A percentile compares a stretch with the other conserved stretches of the same genome.
These are phyloP conservation scores for Brasilioporus rufonigricans DNA, from an alignment of 768 basidiomycete genomes.

Conservation along the genomic window DNA sequence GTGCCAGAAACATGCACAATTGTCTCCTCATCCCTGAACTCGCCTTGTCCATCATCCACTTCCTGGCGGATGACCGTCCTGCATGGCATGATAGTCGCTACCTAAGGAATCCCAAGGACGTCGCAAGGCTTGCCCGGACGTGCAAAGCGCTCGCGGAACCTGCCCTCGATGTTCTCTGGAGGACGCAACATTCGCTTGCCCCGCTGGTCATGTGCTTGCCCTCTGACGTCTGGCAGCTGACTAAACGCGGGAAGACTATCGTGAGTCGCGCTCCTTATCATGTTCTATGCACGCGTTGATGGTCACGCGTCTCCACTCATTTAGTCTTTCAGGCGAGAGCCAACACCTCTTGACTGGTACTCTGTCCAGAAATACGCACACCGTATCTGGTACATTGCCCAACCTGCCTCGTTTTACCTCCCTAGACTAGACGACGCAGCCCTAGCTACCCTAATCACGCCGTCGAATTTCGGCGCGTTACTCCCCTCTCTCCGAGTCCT, in stretches of 20 bases:
- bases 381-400: constrained; percentile 23
- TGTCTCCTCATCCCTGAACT: constrained; percentile 32
- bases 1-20: constrained; percentile 21
- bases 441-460: constrained; percentile 19
- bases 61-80: constrained; percentile 22
- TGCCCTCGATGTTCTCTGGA: constrained; percentile 32
- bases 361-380: constrained; percentile 22
- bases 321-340: constrained; percentile 23
- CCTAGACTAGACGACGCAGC: constrained; percentile 27
- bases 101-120: constrained; percentile 19
- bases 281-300: background rate
- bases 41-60: constrained; percentile 20
- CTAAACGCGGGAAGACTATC: constrained; percentile 15
- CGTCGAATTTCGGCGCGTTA: constrained; percentile 18
- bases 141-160: constrained; percentile 28
- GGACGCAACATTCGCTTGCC: constrained; percentile 27
- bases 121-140: constrained; percentile 29
- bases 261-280: constrained; percentile 15
- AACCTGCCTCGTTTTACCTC: constrained; percentile 20
- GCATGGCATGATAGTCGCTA: constrained; percentile 15
- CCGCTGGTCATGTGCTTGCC: constrained; percentile 31
- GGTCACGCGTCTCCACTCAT: too few species aligned
- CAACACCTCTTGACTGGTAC: constrained; percentile 22
- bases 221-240: constrained; percentile 23
- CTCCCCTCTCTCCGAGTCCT: constrained; percentile 27